Conservation (phyloP, 2,329 filamentous ascomycete genomes). For the Neonectria hederae region DNA sequence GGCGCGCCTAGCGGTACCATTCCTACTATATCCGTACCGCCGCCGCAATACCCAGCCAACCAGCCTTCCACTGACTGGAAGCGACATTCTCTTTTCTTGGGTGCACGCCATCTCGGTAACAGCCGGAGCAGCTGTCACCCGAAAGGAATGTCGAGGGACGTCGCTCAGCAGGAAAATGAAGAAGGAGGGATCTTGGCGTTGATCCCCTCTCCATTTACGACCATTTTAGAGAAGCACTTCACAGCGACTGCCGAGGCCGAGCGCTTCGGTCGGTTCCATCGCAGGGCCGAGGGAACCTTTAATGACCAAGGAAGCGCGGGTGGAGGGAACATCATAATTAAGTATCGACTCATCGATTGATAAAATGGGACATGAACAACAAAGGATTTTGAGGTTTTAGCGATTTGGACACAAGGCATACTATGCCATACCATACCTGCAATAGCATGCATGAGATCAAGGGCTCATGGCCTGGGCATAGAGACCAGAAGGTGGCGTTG, state of each 20-base stretch:
- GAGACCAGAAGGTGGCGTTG: conserved; percentile 19
- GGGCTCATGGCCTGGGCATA: conserved; percentile 15
- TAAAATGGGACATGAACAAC: conserved; percentile 13
- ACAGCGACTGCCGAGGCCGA: conserved; percentile 38
- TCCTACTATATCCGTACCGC: background rate
- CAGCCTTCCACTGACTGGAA: conserved; percentile 7
- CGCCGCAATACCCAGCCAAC: conserved; percentile 7
- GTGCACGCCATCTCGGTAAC: conserved; percentile 18
- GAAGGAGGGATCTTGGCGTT: background rate
- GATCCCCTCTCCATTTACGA: conserved; percentile 3
- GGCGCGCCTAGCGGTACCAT: background rate
- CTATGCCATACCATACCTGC: background rate
- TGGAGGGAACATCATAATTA: conserved; percentile 4
- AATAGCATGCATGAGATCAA: conserved; percentile 13
- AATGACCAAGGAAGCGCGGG: background rate
- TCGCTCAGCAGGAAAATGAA: background rate
- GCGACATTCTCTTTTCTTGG: conserved; percentile 3
- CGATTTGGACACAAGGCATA: conserved; percentile 5
- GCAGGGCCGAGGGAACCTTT: conserved; percentile 4
- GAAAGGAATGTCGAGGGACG: background rate
- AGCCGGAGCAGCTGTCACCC: conserved; percentile 2
- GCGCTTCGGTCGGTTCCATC: conserved; percentile 33
- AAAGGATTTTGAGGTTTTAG: conserved; percentile 9
- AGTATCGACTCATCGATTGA: conserved; percentile 4
- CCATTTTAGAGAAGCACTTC: conserved; percentile 3